Percentiles rank a stretch among this genome's conserved stretches.
Evolutionary conservation across 257 asterid genomes (phyloP).

Genomic region (Lycium barbarum): DNA sequence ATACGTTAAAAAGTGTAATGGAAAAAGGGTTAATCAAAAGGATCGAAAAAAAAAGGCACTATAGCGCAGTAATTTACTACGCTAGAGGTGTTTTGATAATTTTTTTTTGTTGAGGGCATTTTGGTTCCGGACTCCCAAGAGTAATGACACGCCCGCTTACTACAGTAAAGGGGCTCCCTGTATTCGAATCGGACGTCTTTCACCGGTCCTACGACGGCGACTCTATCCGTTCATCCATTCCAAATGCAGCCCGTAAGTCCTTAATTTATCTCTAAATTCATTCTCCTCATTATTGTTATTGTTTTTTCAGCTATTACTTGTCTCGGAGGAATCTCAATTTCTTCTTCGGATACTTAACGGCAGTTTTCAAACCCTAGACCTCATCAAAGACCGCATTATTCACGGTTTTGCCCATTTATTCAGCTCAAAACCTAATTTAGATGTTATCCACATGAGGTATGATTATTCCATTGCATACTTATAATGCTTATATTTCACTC

Average conservation of each 20-base stretch:
- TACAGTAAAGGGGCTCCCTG: background rate
- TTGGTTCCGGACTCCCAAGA: no score
- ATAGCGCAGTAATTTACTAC: no score
- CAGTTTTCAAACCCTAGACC: slow-evolving; percentile 64
- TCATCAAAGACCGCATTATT: slow-evolving; percentile 57
- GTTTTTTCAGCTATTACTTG: slow-evolving; percentile 49
- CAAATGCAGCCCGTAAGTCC: background rate
- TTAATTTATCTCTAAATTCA: background rate
- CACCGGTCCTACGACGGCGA: background rate
- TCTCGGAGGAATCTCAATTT: slow-evolving; percentile 63
- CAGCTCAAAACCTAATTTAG: slow-evolving; percentile 40
- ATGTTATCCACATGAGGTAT: slow-evolving; percentile 52
- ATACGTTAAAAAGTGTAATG: no score
- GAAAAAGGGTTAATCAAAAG: no score
- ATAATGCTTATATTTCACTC: background rate
- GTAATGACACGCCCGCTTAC: background rate
- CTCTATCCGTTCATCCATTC: background rate
- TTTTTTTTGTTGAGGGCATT: no score
- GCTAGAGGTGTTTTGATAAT: no score
- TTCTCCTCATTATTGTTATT: background rate
- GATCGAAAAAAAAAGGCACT: no score
- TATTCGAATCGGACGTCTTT: background rate
- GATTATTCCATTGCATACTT: slow-evolving; percentile 6
- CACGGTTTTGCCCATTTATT: slow-evolving; percentile 46
- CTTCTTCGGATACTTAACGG: slow-evolving; percentile 60